A percentile compares a stretch with the other conserved stretches of the same genome.
phyloP scores from a whole-genome alignment of 345 rosid genomes.

The Rhodamnia argentea region DNA sequence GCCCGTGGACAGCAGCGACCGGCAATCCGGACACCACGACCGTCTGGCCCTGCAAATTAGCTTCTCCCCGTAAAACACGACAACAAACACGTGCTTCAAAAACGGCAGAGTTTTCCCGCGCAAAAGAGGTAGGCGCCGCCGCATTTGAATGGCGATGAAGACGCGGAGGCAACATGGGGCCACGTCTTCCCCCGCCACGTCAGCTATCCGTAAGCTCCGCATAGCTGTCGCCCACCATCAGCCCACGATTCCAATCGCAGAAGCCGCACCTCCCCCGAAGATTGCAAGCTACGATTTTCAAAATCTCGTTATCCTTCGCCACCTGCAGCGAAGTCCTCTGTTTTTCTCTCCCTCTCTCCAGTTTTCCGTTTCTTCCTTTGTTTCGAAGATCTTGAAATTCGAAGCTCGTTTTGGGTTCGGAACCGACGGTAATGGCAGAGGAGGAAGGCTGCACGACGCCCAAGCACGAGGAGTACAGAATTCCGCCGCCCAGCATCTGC shows the following conservation, averaged over 20 bases:
- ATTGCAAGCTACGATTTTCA: not conserved
- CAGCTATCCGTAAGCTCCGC: not conserved
- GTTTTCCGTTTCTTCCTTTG: not conserved
- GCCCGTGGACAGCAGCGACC: not conserved
- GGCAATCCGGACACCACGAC: not conserved
- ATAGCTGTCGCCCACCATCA: constrained; percentile 16
- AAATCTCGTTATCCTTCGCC: not conserved
- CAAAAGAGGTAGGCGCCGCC: constrained; percentile 13
- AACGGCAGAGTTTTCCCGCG: constrained; percentile 23
- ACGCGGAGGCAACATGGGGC: constrained; percentile 4
- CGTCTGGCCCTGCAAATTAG: not conserved
- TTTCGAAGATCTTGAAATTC: not conserved
- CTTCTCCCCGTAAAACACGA: not conserved
- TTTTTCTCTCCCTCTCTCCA: not conserved
- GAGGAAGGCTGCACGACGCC: constrained; percentile 64
- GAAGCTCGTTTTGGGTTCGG: constrained; percentile 8
- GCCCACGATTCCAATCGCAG: not conserved
- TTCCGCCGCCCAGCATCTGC: constrained; percentile 31
- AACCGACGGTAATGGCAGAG: not conserved
- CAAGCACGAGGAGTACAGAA: constrained; percentile 27
- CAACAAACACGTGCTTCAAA: not conserved
- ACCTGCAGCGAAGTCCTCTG: not conserved
- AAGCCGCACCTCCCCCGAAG: not conserved
- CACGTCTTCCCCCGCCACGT: constrained; percentile 14
- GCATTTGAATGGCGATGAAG: constrained; percentile 1